Evolutionary conservation across 169 alveolate genomes (phyloP), one percentile per base, ranked within the genome.

Genomic region (Plasmodium inui): DNA sequence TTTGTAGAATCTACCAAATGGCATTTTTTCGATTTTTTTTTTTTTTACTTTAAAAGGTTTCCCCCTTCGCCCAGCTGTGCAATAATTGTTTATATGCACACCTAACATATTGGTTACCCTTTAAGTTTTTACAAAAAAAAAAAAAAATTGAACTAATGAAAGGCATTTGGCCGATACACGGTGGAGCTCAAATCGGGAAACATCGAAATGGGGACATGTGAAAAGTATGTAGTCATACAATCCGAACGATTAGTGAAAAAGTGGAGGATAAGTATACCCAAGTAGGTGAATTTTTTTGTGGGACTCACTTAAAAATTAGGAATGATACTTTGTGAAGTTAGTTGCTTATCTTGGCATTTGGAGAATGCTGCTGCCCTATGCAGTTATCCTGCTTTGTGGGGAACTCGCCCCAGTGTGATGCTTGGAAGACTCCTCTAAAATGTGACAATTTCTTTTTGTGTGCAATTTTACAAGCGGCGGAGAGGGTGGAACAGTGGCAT

Each of bases 1-100:
- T 76, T 32, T 76, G 26, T 32, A 19, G 55, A 76, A 76, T 76
- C 83, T 76, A 14, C 28, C 70, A 76, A 76, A 76, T 32, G 9
- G 2, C 67, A 32, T 76, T 76, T 76, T 74, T 76, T 22, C 67
- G 22, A 9, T 76, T 30, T 32, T 32, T 76, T 76, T 76, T 22
- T 28, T 19, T 76, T 76, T 76, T 76, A 14, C 61, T 50, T 50
- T 50, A 50, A 50, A 12, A 50, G 14, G 61, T 50, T 50, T 50
- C 8, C 61, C 61, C 26, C 7, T 73, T 73, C 50, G 50, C 32
- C 50, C 17, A 34, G 50, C 50, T 19, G 41, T 73, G 50, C 50
- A 73, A 73, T 34, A 73, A 73, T 26, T 73, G 26, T 73, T 34
- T 73, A 41, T 50, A 50, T 50, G 8, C 7, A 50, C 61, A 50